Evolutionary conservation across 139 green algal genomes (phyloP).

Genomic region (Asterochloris sp.): DNA sequence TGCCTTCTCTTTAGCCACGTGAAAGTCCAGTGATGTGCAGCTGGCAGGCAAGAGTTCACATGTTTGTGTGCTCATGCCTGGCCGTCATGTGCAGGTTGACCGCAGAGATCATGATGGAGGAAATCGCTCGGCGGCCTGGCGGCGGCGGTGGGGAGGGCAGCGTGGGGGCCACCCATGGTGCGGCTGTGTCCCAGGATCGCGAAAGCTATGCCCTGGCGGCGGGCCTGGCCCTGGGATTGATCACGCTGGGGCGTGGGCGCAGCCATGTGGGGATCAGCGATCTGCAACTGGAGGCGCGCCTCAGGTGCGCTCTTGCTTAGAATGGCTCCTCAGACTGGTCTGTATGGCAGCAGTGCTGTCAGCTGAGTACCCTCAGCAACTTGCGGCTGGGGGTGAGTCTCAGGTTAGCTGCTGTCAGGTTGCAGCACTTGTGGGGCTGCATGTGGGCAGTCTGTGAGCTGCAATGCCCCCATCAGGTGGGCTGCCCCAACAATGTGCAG

Average conservation of each 20-base stretch:
- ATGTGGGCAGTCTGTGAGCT: too few relatives aligned
- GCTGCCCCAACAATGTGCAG: too few relatives aligned
- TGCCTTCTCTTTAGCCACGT: too few relatives aligned
- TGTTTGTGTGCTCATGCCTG: too few relatives aligned
- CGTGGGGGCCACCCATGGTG: not conserved
- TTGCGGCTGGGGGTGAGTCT: too few relatives aligned
- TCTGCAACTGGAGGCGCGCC: constrained; percentile 68
- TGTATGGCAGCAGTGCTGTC: too few relatives aligned
- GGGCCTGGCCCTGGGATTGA: constrained; percentile 87
- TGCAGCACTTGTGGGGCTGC: not conserved
- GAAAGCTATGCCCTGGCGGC: constrained; percentile 90
- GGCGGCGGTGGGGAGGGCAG: constrained; percentile 8
- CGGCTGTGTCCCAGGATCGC: constrained; percentile 55
- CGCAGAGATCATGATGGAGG: constrained; percentile 82
- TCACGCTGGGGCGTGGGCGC: constrained; percentile 74
- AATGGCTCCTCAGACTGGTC: too few relatives aligned
- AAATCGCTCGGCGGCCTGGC: constrained; percentile 75
- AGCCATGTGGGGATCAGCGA: constrained; percentile 67
- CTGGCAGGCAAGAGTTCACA: too few relatives aligned
- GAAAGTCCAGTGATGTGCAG: too few relatives aligned
- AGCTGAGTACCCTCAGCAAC: too few relatives aligned
- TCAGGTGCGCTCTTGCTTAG: constrained; percentile 36
- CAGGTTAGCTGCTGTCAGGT: too few relatives aligned
- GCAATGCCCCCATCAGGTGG: too few relatives aligned
- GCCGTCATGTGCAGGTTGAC: constrained; percentile 57